Percentiles rank a stretch among this genome's conserved stretches.
Evolutionary conservation across 1,139 yeast species (phyloP).

Genomic region (Suhomyces panamericanus): DNA sequence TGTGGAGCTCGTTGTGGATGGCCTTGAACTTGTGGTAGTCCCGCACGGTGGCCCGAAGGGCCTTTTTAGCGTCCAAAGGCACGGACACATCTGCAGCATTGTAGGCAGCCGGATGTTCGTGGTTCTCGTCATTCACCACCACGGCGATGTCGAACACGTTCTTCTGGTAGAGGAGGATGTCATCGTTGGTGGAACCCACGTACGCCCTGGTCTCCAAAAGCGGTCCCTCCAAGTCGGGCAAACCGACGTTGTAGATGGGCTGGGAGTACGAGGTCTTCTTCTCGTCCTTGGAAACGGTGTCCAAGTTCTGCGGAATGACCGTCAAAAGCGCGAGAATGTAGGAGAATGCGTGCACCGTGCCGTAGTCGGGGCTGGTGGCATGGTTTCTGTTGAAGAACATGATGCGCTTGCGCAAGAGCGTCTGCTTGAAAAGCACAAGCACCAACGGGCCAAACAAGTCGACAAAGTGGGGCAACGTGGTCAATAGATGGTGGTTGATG

Average conservation of each 20-base stretch:
- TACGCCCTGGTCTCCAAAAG: constrained; percentile 34
- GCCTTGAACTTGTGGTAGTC: constrained; percentile 42
- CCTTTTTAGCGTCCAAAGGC: constrained; percentile 12
- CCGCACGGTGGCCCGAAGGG: constrained; percentile 32
- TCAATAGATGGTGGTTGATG: constrained; percentile 50
- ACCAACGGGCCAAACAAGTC: constrained; percentile 68
- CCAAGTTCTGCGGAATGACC: constrained; percentile 36
- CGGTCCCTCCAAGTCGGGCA: constrained; percentile 48
- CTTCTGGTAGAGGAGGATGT: constrained; percentile 56
- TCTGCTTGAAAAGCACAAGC: constrained; percentile 69
- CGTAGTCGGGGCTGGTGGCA: constrained; percentile 9
- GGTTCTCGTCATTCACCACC: constrained; percentile 27
- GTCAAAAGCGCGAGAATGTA: constrained; percentile 40
- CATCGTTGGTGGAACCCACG: constrained; percentile 73
- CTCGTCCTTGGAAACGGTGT: constrained; percentile 19
- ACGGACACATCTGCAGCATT: constrained; percentile 11
- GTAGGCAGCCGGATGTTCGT: constrained; percentile 12
- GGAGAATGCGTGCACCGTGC: constrained; percentile 27
- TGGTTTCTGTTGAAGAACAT: constrained; percentile 47
- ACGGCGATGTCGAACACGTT: constrained; percentile 54
- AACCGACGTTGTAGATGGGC: constrained; percentile 66
- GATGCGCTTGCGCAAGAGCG: constrained; percentile 61
- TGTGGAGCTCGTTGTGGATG: constrained; percentile 31
- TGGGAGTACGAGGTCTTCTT: constrained; percentile 28
- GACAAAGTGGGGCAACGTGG: constrained; percentile 47